Base-by-base conservation (phyloP, 1,284 basidiomycete species). In the Coniferiporia weirii region DNA sequence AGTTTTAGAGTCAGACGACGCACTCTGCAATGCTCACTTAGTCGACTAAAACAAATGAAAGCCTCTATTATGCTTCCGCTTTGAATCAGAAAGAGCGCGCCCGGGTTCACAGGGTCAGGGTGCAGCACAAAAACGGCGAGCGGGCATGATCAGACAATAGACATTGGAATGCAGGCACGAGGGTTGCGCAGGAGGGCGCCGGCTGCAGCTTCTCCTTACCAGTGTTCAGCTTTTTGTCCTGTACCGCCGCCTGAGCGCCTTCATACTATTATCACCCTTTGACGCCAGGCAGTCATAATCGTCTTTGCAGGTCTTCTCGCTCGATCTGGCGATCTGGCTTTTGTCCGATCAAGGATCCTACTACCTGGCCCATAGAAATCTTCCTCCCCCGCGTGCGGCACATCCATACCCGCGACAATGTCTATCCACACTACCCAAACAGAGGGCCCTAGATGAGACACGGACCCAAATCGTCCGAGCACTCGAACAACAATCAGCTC, bases 121-220 rank as follows among this genome's bases (percentile, higher is more conserved):
- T 45, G 44, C 35, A 34, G 54, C 36, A 59, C 52, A 59, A 54
- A 48, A 44, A 59, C 58, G 46, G 49, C 22, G 9, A 20, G 40
- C 27, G 12, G 22, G 43, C 46, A 20, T 49, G 47, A 60, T 52
- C 48, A 40, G 48, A 60, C 54, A 46, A 56, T 60, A 60, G 58
- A 32, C 59, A 43, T 53, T 27, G 59, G 54, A 60, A 60, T 56
- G 59, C 49, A 60, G 59, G 59, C 54, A 60, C 59, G 54, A n/a
- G 51, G 47, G 53, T 36, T 17, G 13, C 27, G 20, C 15, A 15
- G 17, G 34, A 27, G 12, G 10, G 51, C 20, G 13, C 27, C n/a
- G n/a, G n/a, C n/a, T n/a, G n/a, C 38, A 43, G 44, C 36, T 44
- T 27, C 52, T 27, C 58, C 34, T 49, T n/a, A n/a, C n/a, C 36